These are phyloP conservation scores for Argentina anserina DNA, from an alignment of 306 rosid genomes.

Conservation along the genomic window DNA sequence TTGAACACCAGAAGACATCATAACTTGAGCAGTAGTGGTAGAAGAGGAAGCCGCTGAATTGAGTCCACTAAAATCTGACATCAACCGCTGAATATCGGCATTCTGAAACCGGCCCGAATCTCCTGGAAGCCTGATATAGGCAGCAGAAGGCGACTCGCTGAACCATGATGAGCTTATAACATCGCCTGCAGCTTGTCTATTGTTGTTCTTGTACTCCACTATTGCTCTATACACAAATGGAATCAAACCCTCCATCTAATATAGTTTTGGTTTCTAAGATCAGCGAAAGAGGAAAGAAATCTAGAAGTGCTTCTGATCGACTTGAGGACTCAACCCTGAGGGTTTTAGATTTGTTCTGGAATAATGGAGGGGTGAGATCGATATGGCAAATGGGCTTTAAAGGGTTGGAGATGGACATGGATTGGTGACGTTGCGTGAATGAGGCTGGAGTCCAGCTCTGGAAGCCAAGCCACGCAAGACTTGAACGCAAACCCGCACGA, in stretches of 20 bases:
- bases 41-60: slow-evolving; percentile 39
- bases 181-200: slow-evolving; percentile 26
- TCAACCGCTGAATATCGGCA: slow-evolving; percentile 31
- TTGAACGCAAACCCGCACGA: slow-evolving; percentile 47
- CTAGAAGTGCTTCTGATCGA: not conserved
- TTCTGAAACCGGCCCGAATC: slow-evolving; percentile 35
- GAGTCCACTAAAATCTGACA: slow-evolving; percentile 21
- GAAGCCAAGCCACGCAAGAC: slow-evolving; percentile 53
- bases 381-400: slow-evolving; percentile 22
- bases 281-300: not conserved
- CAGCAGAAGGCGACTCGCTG: slow-evolving; percentile 55
- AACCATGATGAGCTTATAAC: slow-evolving; percentile 59
- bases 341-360: slow-evolving; percentile 25
- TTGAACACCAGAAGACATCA: slow-evolving; percentile 49
- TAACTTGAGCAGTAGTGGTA: slow-evolving; percentile 39
- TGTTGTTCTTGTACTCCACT: slow-evolving; percentile 59
- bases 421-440: slow-evolving; percentile 53
- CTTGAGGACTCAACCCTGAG: not conserved
- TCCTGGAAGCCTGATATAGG: slow-evolving; percentile 37
- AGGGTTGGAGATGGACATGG: not conserved
- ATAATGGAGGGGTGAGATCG: slow-evolving; percentile 23
- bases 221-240: slow-evolving; percentile 80
- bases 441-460: slow-evolving; percentile 52
- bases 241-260: slow-evolving; percentile 81
- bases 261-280: not conserved